phyloP scores from a whole-genome alignment of 768 basidiomycete genomes.

The Rickenella mellea region DNA sequence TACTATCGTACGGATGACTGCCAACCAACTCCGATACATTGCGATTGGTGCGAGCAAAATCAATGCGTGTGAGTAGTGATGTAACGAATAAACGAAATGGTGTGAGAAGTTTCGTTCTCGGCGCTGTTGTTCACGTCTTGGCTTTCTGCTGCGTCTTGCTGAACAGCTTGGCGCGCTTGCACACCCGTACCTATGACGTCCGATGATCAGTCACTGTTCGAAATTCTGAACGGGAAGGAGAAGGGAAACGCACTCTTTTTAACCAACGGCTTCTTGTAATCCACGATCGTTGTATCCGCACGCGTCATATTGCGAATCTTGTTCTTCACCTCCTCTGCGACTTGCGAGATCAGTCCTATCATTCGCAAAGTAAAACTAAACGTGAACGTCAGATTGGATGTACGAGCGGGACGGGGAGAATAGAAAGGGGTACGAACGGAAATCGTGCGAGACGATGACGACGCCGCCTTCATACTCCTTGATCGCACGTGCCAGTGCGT shows the following conservation, averaged over 20 bases:
- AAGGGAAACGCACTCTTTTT: conserved; percentile 53
- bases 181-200: conserved; percentile 68
- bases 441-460: conserved; percentile 99
- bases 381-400: conserved; percentile 2
- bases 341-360: conserved; percentile 95
- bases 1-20: no score
- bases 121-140: conserved; percentile 46
- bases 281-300: conserved; percentile 81
- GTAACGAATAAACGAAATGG: no score
- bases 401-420: conserved; percentile 1
- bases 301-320: conserved; percentile 89
- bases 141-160: conserved; percentile 72
- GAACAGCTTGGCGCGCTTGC: conserved; percentile 87
- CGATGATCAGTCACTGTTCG: conserved; percentile 39
- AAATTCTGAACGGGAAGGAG: conserved; percentile 1
- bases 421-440: conserved; percentile 53
- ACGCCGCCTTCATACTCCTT: conserved; percentile 97
- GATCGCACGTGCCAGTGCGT: conserved; percentile 90
- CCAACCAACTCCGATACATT: no score
- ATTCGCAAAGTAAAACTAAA: conserved; percentile 4
- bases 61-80: no score
- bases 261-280: conserved; percentile 85
- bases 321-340: conserved; percentile 94
- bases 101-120: no score
- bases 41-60: no score